Evolutionary conservation across 805 yeast species (phyloP), one percentile per base, ranked within the genome.

Genomic region (Danielia reshetovae): DNA sequence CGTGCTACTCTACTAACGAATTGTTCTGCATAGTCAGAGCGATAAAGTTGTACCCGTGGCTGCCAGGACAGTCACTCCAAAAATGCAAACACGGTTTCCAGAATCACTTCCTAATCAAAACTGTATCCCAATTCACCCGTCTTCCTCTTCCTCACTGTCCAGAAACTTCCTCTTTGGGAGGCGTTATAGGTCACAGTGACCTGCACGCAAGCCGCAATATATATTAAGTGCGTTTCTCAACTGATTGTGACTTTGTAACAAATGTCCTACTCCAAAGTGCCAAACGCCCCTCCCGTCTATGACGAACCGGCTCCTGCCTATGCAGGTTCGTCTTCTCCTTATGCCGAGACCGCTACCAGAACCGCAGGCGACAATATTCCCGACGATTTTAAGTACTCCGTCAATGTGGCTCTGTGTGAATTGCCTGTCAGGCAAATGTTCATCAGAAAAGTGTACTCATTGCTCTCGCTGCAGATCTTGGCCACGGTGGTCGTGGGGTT

Each of bases 361-460:
- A 45, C 43, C 10, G 40, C 34, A 11, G 46, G 44, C 23, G 45
- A 41, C 27, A 43, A 43, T 25, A 30, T 41, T 12, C 40, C 43
- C 27, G 84, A 86, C 47, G 95, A 85, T 59, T 87, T 86, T 75
- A 87, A 86, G 56, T 85, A 81, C 58, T 76, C 83, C 23, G 82
- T 83, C 5, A 72, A 75, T 34, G 94, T 87, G 16, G 76, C 87
- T 3, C 79, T 83, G 21, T 85, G 95, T 59, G 85, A 82, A 39
- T 62, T 85, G 33, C 77, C 82, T 11, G 69, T 87, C 25, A 76
- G 96, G 48, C 84, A 81, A 45, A 71, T 79, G 55, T 87, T 87
- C 49, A 65, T 85, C 46, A 72, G 88, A 39, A 84, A 83, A 52
- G 96, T 87, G 7, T 88, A 86, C 59, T 65, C 86, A 5, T 68